Evolutionary conservation across 495 filamentous ascomycete species (phyloP), one percentile per base, ranked within the genome.

Genomic region (Cercophora scortea): DNA sequence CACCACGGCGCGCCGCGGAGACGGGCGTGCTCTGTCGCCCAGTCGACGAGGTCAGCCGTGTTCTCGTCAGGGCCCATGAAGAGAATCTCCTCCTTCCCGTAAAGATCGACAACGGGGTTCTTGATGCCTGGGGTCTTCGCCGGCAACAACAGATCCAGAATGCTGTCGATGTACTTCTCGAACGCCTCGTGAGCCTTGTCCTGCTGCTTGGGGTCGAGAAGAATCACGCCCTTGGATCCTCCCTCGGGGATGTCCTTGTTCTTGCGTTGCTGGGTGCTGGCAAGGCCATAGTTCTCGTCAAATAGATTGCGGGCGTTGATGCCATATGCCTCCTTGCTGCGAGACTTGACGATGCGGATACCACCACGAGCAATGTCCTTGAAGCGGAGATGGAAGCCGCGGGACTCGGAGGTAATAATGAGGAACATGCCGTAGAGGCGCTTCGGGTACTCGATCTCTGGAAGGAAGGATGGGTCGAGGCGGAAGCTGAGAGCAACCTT

Each of bases 191-290:
- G 79, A 16, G 81, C 84, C 72, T 91, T 94, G 71, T 96, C 89
- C 68, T 98, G 93, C 67, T 96, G 90, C 57, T 88, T 80, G 35
- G 89, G 83, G 70, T 97, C 92, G 32, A 98, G 81, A 33, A 98
- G 83, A 50, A 98, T 92, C 46, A 98, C 93, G 70, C 93, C 93
- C 75, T 98, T 98, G 49, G 92, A 93, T 51, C 93, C 93, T 49
- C 93, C 93, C 76, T 98, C 93, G n/a, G 93, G 93, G 41, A 98
- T 98, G 62, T 98, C 93, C 75, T 98, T 98, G 77, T 98, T 98
- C 81, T 98, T 98, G 62, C 94, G 88, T 75, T 97, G 94, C 70
- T 98, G 93, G 0, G 93, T 98, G 69, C 93, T 97, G 55, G 93
- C 93, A 54, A 98, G 82, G 53, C 91, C 92, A 70, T 98, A 98